Evolutionary conservation across 495 filamentous ascomycete species (phyloP).

Genomic region (Cairneyella variabilis): DNA sequence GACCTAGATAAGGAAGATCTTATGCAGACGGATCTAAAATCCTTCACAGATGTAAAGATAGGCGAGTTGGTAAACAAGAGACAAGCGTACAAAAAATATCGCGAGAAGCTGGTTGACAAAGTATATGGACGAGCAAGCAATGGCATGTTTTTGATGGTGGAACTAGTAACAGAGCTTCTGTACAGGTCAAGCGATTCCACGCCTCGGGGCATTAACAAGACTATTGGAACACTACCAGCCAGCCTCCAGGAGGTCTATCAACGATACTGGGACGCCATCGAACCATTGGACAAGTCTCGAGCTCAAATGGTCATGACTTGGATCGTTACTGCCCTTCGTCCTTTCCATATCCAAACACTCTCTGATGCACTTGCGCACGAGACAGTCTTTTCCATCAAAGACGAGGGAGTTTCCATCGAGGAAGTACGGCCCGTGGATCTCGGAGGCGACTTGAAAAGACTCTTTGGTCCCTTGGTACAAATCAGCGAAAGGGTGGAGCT

Average conservation of each 20-base stretch:
- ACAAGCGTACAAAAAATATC: background rate
- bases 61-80: background rate
- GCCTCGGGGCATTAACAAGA: background rate
- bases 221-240: background rate
- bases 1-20: background rate
- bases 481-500: conserved; percentile 31
- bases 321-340: background rate
- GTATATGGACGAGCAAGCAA: background rate
- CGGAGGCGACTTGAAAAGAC: conserved; percentile 10
- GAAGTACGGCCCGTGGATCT: background rate
- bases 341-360: background rate
- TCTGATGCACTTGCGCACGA: background rate
- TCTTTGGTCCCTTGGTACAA: conserved; percentile 33
- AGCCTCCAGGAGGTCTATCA: background rate
- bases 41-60: background rate
- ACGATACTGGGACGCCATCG: background rate
- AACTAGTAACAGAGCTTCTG: background rate
- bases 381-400: background rate
- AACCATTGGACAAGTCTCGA: background rate
- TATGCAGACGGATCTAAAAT: background rate
- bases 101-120: background rate
- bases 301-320: background rate
- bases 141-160: background rate
- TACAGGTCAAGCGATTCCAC: background rate
- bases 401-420: background rate